Conservation (phyloP, 768 basidiomycete genomes). For the Leccinum longicurvipes region DNA sequence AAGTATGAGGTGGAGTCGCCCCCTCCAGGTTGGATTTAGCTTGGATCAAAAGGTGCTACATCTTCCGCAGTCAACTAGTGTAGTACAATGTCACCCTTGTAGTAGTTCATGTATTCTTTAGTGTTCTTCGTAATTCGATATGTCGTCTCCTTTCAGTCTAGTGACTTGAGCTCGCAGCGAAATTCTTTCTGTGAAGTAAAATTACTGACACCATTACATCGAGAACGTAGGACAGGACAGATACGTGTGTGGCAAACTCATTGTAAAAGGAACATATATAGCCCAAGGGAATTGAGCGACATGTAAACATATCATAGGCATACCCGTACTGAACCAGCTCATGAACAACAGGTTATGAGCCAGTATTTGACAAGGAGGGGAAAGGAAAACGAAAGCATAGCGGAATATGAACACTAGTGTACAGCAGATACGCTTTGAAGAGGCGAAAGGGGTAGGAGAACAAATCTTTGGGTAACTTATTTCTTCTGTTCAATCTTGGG, state of each 20-base stretch:
- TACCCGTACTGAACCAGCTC: slow-evolving; percentile 28
- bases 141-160: background rate
- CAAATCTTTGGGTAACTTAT: slow-evolving; percentile 23
- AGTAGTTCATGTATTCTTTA: background rate
- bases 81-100: background rate
- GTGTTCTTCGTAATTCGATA: no score
- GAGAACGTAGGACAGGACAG: slow-evolving; percentile 17
- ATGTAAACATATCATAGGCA: slow-evolving; percentile 26
- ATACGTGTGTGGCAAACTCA: slow-evolving; percentile 13
- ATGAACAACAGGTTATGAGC: slow-evolving; percentile 29
- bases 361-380: slow-evolving; percentile 28
- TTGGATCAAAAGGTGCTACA: background rate
- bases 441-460: slow-evolving; percentile 3
- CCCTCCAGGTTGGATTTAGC: slow-evolving; percentile 50
- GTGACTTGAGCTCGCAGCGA: background rate
- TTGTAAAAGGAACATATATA: slow-evolving; percentile 11
- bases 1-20: slow-evolving; percentile 14
- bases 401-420: slow-evolving; percentile 28
- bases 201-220: slow-evolving; percentile 21
- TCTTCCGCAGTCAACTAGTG: background rate
- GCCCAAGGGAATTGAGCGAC: slow-evolving; percentile 18
- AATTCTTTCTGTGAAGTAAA: slow-evolving; percentile 13
- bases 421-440: slow-evolving; percentile 21
- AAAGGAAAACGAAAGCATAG: slow-evolving; percentile 30
- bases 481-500: slow-evolving; percentile 37